These are phyloP conservation scores for Trifolium repens DNA, from an alignment of 306 rosid species.

Conservation along the genomic window DNA sequence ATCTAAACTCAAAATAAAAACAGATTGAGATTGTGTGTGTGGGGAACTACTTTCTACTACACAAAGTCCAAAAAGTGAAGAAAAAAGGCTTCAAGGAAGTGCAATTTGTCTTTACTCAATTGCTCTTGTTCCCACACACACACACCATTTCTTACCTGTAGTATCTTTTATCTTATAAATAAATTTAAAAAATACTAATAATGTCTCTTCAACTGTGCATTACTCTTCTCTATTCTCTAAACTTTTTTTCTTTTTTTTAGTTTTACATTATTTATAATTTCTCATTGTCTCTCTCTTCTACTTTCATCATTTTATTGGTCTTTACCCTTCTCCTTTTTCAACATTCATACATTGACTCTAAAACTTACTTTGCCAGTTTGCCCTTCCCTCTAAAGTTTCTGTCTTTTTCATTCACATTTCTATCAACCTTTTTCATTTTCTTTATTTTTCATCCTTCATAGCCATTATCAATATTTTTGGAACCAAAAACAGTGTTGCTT, in stretches of 20 bases:
- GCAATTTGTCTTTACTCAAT: not conserved
- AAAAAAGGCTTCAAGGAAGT: not conserved
- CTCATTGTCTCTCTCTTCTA: constrained; percentile 39
- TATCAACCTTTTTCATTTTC: constrained; percentile 20
- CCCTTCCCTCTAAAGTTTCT: constrained; percentile 13
- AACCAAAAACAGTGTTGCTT: constrained; percentile 30
- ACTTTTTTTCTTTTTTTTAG: not conserved
- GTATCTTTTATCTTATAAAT: too few species aligned
- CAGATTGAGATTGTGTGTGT: not conserved
- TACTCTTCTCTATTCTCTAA: constrained; percentile 26
- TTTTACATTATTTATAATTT: not conserved
- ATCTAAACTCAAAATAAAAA: too few species aligned
- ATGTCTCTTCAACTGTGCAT: too few species aligned
- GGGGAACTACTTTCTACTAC: not conserved
- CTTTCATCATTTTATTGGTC: constrained; percentile 38
- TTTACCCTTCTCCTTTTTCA: constrained; percentile 49
- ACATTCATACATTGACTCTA: constrained; percentile 40
- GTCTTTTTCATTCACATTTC: constrained; percentile 28
- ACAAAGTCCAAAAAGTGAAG: not conserved
- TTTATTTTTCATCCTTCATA: constrained; percentile 26
- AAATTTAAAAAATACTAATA: too few species aligned
- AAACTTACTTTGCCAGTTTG: constrained; percentile 2
- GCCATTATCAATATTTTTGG: constrained; percentile 42
- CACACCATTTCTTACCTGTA: not conserved
- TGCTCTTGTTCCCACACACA: not conserved